These are phyloP conservation scores for Barnettozyma siamensis DNA, from an alignment of 805 yeast species.

Conservation along the genomic window DNA sequence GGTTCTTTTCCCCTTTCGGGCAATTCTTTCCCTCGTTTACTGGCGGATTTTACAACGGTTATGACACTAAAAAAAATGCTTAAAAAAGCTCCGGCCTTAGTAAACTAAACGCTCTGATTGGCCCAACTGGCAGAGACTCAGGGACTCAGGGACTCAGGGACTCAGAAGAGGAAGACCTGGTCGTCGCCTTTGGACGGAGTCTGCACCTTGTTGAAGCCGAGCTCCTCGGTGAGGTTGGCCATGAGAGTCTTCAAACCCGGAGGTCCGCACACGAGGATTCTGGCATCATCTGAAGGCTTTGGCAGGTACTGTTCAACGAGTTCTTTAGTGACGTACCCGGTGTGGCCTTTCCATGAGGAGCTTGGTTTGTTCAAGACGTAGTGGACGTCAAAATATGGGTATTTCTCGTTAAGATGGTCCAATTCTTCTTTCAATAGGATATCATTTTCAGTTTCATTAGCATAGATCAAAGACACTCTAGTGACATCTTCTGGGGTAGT, in stretches of 20 bases:
- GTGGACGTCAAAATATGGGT: conserved; percentile 56
- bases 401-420: conserved; percentile 59
- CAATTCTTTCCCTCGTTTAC: too few relatives aligned
- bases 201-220: conserved; percentile 51
- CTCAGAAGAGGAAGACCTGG: conserved; percentile 52
- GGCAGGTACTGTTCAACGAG: conserved; percentile 52
- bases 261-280: conserved; percentile 72
- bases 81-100: background rate
- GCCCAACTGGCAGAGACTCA: background rate
- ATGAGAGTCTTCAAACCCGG: conserved; percentile 56
- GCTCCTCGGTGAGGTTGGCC: conserved; percentile 43
- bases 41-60: background rate
- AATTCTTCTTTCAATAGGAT: conserved; percentile 66
- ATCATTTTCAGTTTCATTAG: conserved; percentile 73
- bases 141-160: too few relatives aligned
- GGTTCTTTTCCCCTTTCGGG: background rate
- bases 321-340: conserved; percentile 57
- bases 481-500: conserved; percentile 66
- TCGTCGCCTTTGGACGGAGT: conserved; percentile 43
- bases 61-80: background rate
- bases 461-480: conserved; percentile 55
- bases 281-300: conserved; percentile 38
- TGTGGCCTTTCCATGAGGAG: conserved; percentile 47
- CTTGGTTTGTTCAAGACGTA: conserved; percentile 53
- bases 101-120: background rate